Conservation (phyloP, 257 asterid genomes). For the Rauvolfia tetraphylla region DNA sequence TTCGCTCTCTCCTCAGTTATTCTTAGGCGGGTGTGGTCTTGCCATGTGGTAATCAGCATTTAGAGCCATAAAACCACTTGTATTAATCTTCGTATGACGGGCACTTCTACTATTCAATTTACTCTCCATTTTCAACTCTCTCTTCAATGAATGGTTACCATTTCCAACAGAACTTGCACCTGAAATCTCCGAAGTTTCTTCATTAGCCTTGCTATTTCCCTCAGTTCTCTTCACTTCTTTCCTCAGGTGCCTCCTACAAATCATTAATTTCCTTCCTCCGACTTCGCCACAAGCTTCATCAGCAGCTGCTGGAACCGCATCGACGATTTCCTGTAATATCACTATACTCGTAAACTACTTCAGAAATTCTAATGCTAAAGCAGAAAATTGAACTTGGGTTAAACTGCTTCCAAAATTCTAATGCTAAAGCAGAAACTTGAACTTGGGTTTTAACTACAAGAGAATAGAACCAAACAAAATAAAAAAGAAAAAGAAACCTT, state of each 20-base stretch:
- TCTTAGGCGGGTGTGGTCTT: slow-evolving; percentile 62
- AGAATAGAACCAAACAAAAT: not conserved
- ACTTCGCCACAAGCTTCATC: slow-evolving; percentile 4
- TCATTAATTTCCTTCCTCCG: slow-evolving; percentile 43
- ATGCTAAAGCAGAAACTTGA: not conserved
- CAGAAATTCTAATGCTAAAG: not conserved
- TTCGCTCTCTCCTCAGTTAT: slow-evolving; percentile 39
- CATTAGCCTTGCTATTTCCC: not conserved
- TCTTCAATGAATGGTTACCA: slow-evolving; percentile 3
- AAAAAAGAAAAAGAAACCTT: not conserved
- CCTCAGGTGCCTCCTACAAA: not conserved
- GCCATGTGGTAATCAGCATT: slow-evolving; percentile 60
- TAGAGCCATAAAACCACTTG: slow-evolving; percentile 38
- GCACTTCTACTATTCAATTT: slow-evolving; percentile 20
- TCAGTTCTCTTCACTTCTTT: not conserved
- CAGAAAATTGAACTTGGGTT: no score
- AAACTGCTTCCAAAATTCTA: not conserved
- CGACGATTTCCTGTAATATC: slow-evolving; percentile 30
- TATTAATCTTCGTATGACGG: slow-evolving; percentile 22
- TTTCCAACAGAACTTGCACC: slow-evolving; percentile 28
- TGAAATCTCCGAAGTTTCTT: slow-evolving; percentile 15
- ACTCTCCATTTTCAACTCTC: slow-evolving; percentile 22
- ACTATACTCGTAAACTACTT: not conserved
- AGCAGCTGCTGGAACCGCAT: slow-evolving; percentile 9
- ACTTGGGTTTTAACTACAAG: not conserved